Evolutionary conservation across 2,329 filamentous ascomycete species (phyloP).

Genomic region (Colletotrichum incanum): DNA sequence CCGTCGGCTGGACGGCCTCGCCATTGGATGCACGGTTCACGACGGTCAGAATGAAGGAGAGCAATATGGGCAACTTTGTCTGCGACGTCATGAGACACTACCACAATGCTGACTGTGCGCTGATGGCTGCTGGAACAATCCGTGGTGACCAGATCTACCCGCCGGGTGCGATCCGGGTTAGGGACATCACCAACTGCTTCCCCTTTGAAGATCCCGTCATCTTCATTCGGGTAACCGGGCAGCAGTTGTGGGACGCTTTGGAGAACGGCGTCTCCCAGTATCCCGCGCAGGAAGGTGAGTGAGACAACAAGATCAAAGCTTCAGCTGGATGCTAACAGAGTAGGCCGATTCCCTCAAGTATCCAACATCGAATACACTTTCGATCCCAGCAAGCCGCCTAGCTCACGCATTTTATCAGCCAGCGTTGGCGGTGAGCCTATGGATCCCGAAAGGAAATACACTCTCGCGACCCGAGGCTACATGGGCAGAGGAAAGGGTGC

Average conservation of each 20-base stretch:
- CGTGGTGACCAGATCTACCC: conserved; percentile 91
- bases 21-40: conserved; percentile 90
- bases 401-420: conserved; percentile 75
- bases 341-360: conserved; percentile 85
- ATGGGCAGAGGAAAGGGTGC: conserved; percentile 85
- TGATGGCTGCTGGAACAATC: conserved; percentile 90
- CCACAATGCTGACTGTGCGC: conserved; percentile 83
- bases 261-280: conserved; percentile 88
- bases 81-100: conserved; percentile 92
- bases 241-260: conserved; percentile 82
- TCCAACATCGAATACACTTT: conserved; percentile 86
- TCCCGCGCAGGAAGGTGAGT: conserved; percentile 82
- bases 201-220: conserved; percentile 94
- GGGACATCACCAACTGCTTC: conserved; percentile 90
- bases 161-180: conserved; percentile 82
- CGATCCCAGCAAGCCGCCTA: conserved; percentile 73
- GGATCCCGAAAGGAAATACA: conserved; percentile 76
- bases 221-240: conserved; percentile 79
- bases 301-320: not conserved
- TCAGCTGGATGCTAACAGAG: not conserved
- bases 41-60: conserved; percentile 83
- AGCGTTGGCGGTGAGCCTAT: conserved; percentile 74
- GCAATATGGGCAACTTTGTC: conserved; percentile 91
- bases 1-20: conserved; percentile 85
- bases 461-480: conserved; percentile 86